Conservation (phyloP, 192 early-diverging fungal genomes). For the Phycomyces nitens region DNA sequence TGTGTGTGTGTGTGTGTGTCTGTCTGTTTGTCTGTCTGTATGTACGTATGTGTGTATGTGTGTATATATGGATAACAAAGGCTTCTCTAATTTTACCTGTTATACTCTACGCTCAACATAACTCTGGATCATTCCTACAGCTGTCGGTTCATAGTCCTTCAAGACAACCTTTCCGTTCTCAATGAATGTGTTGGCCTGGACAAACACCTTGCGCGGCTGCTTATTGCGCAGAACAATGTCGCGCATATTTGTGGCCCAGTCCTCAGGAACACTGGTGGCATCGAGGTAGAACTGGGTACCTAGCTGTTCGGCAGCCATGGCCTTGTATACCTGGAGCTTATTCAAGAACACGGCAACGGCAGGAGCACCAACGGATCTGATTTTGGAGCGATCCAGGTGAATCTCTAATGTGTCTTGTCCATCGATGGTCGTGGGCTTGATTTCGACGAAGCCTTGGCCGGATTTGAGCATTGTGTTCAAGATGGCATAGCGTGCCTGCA, state of each 20-base stretch:
- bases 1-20: too few species aligned
- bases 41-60: too few species aligned
- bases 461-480: conserved; percentile 45
- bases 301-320: conserved; percentile 47
- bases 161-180: conserved; percentile 41
- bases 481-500: conserved; percentile 59
- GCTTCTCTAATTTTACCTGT: conserved; percentile 1
- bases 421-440: conserved; percentile 25
- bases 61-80: too few species aligned
- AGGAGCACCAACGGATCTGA: conserved; percentile 42
- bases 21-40: too few species aligned
- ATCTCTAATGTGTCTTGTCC: conserved; percentile 38
- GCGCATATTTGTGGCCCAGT: conserved; percentile 40
- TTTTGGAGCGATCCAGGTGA: conserved; percentile 51
- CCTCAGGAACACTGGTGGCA: conserved; percentile 48
- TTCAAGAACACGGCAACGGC: conserved; percentile 52
- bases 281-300: conserved; percentile 46
- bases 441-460: conserved; percentile 29
- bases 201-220: conserved; percentile 51
- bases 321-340: conserved; percentile 60
- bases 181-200: conserved; percentile 51
- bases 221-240: conserved; percentile 52
- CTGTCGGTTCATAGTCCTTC: conserved; percentile 51
- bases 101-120: conserved; percentile 47
- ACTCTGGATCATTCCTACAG: conserved; percentile 56